phyloP scores from a whole-genome alignment of 148 eudicot species.

The Limonium bicolor region DNA sequence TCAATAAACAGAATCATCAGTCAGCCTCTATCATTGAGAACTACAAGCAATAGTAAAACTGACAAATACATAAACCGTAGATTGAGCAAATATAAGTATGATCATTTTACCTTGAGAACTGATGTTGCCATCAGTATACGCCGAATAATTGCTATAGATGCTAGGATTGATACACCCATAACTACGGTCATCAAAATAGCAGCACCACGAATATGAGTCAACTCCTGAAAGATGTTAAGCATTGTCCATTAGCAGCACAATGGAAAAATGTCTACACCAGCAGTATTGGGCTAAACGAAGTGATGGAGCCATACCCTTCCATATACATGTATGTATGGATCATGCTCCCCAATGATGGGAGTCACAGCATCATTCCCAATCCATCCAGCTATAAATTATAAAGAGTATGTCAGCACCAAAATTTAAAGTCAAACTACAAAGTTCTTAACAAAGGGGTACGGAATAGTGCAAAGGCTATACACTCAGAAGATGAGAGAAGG shows the following conservation, averaged over 20 bases:
- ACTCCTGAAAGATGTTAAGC: conserved; percentile 43
- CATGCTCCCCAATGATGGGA: conserved; percentile 83
- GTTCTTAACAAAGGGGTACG: no score
- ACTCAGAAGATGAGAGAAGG: neutral
- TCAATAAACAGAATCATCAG: no score
- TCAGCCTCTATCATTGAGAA: no score
- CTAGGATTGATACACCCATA: conserved; percentile 60
- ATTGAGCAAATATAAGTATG: no score
- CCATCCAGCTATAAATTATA: conserved; percentile 73
- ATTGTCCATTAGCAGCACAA: neutral
- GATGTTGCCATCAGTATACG: conserved; percentile 97
- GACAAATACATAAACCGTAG: no score
- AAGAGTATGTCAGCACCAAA: no score
- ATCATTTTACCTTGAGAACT: conserved; percentile 76
- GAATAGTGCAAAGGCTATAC: no score
- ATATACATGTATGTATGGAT: conserved; percentile 64
- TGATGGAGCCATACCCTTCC: conserved; percentile 48
- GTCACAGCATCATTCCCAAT: conserved; percentile 83
- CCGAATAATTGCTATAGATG: conserved; percentile 80
- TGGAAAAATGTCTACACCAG: neutral
- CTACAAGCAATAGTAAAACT: no score
- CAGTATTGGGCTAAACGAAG: neutral
- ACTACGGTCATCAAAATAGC: conserved; percentile 67
- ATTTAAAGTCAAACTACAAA: no score
- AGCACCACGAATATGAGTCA: conserved; percentile 66